Percentiles rank a stretch among this genome's conserved stretches.
Conservation (phyloP, 1,284 basidiomycete genomes). For the Pseudozyma sp. region DNA sequence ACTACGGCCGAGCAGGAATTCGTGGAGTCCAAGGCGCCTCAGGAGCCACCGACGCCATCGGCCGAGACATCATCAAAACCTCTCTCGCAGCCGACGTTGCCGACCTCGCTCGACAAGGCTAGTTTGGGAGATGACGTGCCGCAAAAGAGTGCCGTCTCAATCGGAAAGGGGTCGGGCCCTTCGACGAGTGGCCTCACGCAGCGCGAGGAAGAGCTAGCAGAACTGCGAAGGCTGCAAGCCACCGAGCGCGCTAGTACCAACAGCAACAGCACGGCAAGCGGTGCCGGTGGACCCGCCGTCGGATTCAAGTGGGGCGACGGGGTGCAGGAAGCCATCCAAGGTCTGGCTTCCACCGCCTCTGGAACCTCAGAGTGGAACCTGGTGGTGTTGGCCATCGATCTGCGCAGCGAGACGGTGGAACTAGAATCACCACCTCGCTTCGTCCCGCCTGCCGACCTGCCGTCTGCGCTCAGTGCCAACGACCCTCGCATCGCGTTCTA, state of each 20-base stretch:
- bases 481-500: slow-evolving; percentile 58
- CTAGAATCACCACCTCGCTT: slow-evolving; percentile 47
- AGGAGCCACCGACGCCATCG: slow-evolving; percentile 26
- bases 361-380: slow-evolving; percentile 57
- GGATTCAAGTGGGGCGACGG: slow-evolving; percentile 49
- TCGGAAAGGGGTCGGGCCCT: slow-evolving; percentile 32
- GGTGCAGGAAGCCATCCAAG: slow-evolving; percentile 46
- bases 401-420: slow-evolving; percentile 44
- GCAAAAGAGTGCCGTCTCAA: slow-evolving; percentile 27
- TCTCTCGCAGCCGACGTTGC: slow-evolving; percentile 42
- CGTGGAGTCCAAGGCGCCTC: slow-evolving; percentile 27
- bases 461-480: slow-evolving; percentile 17
- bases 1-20: slow-evolving; percentile 36
- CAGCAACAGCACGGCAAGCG: slow-evolving; percentile 4
- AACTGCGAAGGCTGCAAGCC: slow-evolving; percentile 41
- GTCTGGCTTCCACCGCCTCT: slow-evolving; percentile 40
- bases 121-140: slow-evolving; percentile 6
- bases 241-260: slow-evolving; percentile 26
- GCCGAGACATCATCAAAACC: background rate
- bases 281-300: slow-evolving; percentile 23
- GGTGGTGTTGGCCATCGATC: slow-evolving; percentile 52
- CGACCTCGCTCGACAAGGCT: slow-evolving; percentile 30
- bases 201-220: slow-evolving; percentile 46
- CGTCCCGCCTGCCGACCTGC: slow-evolving; percentile 40
- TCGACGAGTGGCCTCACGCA: slow-evolving; percentile 27